Evolutionary conservation across 768 basidiomycete species (phyloP).

Genomic region (Tylopilus cervinicoccineus): DNA sequence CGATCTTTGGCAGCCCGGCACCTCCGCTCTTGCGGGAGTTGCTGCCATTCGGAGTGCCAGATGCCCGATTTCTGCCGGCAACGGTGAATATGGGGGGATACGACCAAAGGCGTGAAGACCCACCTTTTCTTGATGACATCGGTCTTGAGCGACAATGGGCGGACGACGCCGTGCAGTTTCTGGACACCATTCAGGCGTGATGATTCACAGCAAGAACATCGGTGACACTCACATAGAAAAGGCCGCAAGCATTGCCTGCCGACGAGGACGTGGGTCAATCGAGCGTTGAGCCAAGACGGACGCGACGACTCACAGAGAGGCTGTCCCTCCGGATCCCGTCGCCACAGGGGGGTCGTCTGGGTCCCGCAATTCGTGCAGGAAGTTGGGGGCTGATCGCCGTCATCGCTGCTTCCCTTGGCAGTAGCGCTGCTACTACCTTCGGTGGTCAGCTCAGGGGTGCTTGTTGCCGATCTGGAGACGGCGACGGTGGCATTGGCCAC

Average conservation of each 20-base stretch:
- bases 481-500: constrained; percentile 23
- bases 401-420: constrained; percentile 49
- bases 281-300: constrained; percentile 7
- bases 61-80: constrained; percentile 68
- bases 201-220: constrained; percentile 1
- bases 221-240: constrained; percentile 77
- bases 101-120: constrained; percentile 8
- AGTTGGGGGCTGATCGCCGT: constrained; percentile 70
- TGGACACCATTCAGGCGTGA: constrained; percentile 35
- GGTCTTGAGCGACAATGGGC: constrained; percentile 93
- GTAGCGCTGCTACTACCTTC: constrained; percentile 28
- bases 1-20: constrained; percentile 67
- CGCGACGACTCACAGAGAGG: constrained; percentile 66
- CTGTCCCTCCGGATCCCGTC: constrained; percentile 89
- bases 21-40: constrained; percentile 56
- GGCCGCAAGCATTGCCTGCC: constrained; percentile 83
- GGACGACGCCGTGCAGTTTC: constrained; percentile 95
- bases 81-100: constrained; percentile 1
- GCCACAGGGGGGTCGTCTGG: constrained; percentile 91
- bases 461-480: constrained; percentile 50
- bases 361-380: constrained; percentile 94
- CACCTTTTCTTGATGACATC: constrained; percentile 97
- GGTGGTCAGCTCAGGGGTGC: constrained; percentile 57
- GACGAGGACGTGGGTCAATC: constrained; percentile 13
- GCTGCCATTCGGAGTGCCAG: constrained; percentile 60